A percentile compares a stretch with the other conserved stretches of the same genome.
These are phyloP conservation scores for Aspergillus hiratsukae DNA, from an alignment of 2,329 filamentous ascomycete species.

Conservation along the genomic window DNA sequence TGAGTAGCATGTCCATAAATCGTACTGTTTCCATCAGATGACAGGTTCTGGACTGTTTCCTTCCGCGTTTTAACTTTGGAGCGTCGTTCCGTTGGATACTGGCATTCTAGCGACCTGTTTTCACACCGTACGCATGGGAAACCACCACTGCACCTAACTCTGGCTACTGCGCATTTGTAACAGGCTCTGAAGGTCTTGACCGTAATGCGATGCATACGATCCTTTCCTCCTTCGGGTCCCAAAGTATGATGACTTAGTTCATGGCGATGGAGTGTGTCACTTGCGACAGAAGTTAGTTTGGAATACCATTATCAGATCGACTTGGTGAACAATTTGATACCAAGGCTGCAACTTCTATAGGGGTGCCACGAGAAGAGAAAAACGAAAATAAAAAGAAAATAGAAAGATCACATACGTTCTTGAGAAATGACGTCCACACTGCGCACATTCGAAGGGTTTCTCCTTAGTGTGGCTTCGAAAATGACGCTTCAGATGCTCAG, in stretches of 20 bases:
- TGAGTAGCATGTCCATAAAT: constrained; percentile 8
- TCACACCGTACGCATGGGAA: constrained; percentile 35
- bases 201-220: constrained; percentile 37
- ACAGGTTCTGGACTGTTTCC: constrained; percentile 6
- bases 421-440: constrained; percentile 40
- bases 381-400: background rate
- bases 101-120: constrained; percentile 33
- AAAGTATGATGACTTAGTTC: constrained; percentile 36
- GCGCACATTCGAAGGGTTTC: constrained; percentile 36
- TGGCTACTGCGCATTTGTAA: constrained; percentile 36
- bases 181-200: constrained; percentile 41
- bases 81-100: constrained; percentile 37
- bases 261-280: constrained; percentile 39
- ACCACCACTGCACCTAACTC: constrained; percentile 38
- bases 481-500: constrained; percentile 41
- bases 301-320: background rate
- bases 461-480: constrained; percentile 39
- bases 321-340: background rate
- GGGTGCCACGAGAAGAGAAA: background rate
- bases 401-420: constrained; percentile 30
- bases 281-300: constrained; percentile 10
- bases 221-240: constrained; percentile 29
- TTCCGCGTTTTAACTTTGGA: constrained; percentile 28
- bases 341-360: background rate
- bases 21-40: constrained; percentile 6